Base-by-base conservation (phyloP, 345 rosid species). In the Acer yangbiense region DNA sequence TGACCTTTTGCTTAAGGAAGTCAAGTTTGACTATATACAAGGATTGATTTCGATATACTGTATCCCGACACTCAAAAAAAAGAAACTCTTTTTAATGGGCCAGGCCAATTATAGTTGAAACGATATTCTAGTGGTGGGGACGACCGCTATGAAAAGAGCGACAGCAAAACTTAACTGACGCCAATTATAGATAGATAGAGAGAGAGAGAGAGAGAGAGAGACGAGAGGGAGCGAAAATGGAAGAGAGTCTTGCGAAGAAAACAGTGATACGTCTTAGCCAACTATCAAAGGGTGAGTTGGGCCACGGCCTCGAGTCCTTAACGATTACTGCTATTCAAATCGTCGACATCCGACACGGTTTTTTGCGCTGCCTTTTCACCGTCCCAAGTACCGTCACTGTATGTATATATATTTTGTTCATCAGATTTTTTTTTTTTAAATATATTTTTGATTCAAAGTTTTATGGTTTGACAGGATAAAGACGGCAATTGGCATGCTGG, bases 291-390 rank as follows among this genome's bases (percentile, higher is more conserved):
- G 87, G 82, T 58, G 63, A 27, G 60, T 1, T 5, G 13, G 12
- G 67, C 10, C 76, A 76, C n/a, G 54, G 62, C 57, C n/a, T 84
- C 62, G 85, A 81, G 10, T 68, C 77, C 62, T 43, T 57, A 0
- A 32, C 76, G 12, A 7, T 77, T 17, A 27, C 50, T 1, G 82
- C 84, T 64, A 76, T 85, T 14, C 68, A 66, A 35, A 73, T 85
- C 65, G n/a, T 81, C 25, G 50, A 69, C 35, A 72, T 84, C 43
- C 73, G 41, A 3, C 60, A 23, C 71, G 90, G 88, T 17, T 82
- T 76, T 55, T 1, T 83, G n/a, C 85, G 69, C 13, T 60, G 64
- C 64, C 1, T n/a, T 9, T 60, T 60, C 64, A 60, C 64, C 27
- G 27, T 60, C 27, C 64, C 23, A 5, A 60, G 9, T 9, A 60